Percentiles rank a stretch among this genome's conserved stretches.
phyloP scores from a whole-genome alignment of 371 early-diverging fungal species.

The Circinella minor region DNA sequence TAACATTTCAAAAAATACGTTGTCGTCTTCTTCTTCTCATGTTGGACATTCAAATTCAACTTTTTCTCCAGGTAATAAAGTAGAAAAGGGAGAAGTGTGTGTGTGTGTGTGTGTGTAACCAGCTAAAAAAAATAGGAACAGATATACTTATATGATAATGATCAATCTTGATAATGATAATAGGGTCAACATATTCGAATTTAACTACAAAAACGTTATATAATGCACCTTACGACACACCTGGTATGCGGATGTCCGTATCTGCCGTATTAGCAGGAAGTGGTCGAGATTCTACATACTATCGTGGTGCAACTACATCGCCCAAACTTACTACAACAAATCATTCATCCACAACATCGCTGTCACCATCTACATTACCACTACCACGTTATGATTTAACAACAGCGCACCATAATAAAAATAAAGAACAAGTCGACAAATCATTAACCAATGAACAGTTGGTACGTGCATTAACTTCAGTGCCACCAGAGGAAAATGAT shows the following conservation, averaged over 20 bases:
- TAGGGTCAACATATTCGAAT: no score
- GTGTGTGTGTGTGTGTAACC: no score
- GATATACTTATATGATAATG: no score
- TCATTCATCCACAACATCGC: not conserved
- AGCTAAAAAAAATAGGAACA: no score
- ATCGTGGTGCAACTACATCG: not conserved
- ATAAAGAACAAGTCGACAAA: not conserved
- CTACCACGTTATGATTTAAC: conserved; percentile 4
- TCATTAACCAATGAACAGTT: conserved; percentile 45
- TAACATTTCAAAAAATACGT: no score
- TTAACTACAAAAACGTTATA: not conserved
- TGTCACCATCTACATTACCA: not conserved
- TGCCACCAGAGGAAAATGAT: conserved; percentile 19
- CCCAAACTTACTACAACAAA: not conserved
- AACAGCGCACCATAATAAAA: not conserved
- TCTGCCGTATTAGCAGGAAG: conserved; percentile 19
- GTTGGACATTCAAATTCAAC: no score
- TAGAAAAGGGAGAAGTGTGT: no score
- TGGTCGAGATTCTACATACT: conserved; percentile 9
- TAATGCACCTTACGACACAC: conserved; percentile 9
- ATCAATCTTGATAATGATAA: no score
- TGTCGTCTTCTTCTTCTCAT: no score
- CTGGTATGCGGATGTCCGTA: conserved; percentile 26
- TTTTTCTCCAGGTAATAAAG: no score
- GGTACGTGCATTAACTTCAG: conserved; percentile 38